Base-by-base conservation (phyloP, 1,284 basidiomycete species). In the Flammula alnicola region DNA sequence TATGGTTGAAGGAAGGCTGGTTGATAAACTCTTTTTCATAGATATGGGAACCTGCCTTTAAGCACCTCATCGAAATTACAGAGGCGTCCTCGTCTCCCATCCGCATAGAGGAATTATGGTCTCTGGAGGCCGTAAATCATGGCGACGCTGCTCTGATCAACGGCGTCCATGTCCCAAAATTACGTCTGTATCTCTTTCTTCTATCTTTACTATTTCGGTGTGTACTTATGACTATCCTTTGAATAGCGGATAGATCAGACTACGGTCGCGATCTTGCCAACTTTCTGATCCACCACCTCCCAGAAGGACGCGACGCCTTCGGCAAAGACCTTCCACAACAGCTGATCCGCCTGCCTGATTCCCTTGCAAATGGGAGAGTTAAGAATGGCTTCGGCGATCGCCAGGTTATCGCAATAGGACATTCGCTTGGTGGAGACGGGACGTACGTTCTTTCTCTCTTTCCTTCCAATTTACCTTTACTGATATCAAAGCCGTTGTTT, bases 231-330 rank as follows among this genome's bases (percentile, higher is more conserved):
- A 25, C 32, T 17, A 16, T 36, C 36, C 1, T 36, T 31, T 14
- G 7, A 41, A 32, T 33, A 63, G 62, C 55, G 19, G 62, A 63
- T 40, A 55, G 62, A 16, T 55, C 57, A 27, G 62, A 63, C 20
- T 62, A 62, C 17, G 62, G 52, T 25, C 59, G 59, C 16, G 62
- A 63, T 41, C 46, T 63, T 9, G 62, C 62, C 31, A 63, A 62
- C 38, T 49, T 63, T 20, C 52, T 61, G 11, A 50, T 63, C 4
- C 38, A 63, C 33, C 47, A 61, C 44, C 48, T 63, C 12, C 60
- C 62, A 9, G 49, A 55, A 0, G 51, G 47, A 1, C 5, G 3
- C 14, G 46, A 56, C n/a, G 19, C 52, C 1, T 59, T 56, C 20
- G 51, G 54, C 1, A 51, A 41, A 25, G 49, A 55, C 26, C 40